A percentile compares a stretch with the other conserved stretches of the same genome.
Evolutionary conservation across 2,329 filamentous ascomycete species (phyloP).

Genomic region (Aureobasidium sp.): DNA sequence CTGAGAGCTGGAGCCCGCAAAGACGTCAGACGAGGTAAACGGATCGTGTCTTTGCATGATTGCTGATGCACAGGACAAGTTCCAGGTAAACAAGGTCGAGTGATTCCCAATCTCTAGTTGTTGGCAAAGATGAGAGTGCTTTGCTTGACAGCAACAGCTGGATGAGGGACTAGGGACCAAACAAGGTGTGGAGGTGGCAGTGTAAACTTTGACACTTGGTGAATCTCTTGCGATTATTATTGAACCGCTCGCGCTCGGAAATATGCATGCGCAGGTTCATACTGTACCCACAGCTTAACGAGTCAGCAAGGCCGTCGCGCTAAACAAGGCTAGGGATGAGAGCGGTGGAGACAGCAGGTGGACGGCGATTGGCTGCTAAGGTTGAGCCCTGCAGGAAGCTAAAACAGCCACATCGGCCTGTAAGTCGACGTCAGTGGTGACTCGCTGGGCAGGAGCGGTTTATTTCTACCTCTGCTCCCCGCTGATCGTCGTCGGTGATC

Average conservation of each 20-base stretch:
- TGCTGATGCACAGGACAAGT: constrained; percentile 1
- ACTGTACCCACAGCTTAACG: constrained; percentile 3
- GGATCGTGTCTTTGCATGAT: not conserved
- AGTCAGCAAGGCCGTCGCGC: constrained; percentile 3
- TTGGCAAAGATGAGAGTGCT: not conserved
- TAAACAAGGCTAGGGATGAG: constrained; percentile 11
- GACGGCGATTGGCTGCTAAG: constrained; percentile 12
- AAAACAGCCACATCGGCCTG: constrained; percentile 13
- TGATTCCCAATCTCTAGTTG: not conserved
- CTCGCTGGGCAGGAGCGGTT: constrained; percentile 8
- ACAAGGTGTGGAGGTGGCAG: constrained; percentile 11
- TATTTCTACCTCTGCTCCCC: constrained; percentile 17
- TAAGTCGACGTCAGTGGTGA: constrained; percentile 14
- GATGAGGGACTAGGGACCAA: not conserved
- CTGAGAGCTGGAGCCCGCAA: not conserved
- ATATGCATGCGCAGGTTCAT: constrained; percentile 2
- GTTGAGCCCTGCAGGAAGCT: constrained; percentile 12
- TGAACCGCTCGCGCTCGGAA: constrained; percentile 8
- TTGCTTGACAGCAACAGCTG: not conserved
- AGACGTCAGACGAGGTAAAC: not conserved
- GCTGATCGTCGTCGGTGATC: constrained; percentile 16
- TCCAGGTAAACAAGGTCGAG: constrained; percentile 11
- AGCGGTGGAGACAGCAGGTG: not conserved
- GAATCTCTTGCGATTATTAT: constrained; percentile 7
- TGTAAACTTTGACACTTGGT: constrained; percentile 15